Evolutionary conservation across 192 early-diverging fungal species (phyloP).

Genomic region (Coemansia sp.): DNA sequence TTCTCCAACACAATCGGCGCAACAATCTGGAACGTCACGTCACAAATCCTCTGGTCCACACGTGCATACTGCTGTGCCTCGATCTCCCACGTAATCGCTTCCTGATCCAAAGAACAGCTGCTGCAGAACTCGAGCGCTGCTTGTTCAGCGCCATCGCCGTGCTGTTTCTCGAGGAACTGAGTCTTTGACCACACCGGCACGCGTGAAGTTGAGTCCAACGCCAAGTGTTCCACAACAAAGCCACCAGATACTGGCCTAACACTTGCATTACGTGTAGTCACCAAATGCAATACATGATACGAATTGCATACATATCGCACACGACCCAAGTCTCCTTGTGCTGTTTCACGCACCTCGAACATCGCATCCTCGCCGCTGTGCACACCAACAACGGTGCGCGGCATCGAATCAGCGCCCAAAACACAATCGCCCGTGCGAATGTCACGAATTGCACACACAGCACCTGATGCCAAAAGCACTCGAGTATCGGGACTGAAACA

Average conservation of each 20-base stretch:
- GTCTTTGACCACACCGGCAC: neutral
- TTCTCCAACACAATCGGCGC: constrained; percentile 16
- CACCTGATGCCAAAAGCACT: constrained; percentile 60
- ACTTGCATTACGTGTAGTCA: neutral
- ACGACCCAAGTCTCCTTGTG: neutral
- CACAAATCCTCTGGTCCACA: constrained; percentile 11
- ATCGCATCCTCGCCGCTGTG: constrained; percentile 25
- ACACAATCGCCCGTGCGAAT: constrained; percentile 27
- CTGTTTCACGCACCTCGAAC: constrained; percentile 18
- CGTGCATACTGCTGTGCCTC: constrained; percentile 20
- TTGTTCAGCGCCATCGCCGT: neutral
- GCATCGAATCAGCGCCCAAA: constrained; percentile 28
- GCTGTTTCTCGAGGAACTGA: neutral
- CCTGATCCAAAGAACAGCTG: neutral
- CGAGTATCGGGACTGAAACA: constrained; percentile 50
- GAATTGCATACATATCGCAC: constrained; percentile 27
- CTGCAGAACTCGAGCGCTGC: constrained; percentile 17
- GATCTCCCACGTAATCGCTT: constrained; percentile 25
- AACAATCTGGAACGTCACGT: constrained; percentile 18
- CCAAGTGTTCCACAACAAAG: constrained; percentile 15
- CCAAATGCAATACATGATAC: constrained; percentile 29
- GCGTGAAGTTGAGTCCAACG: neutral
- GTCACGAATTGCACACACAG: constrained; percentile 11
- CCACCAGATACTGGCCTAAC: neutral
- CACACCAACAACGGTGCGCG: constrained; percentile 21